Conservation (phyloP, 2,329 filamentous ascomycete species). For the Alternaria incomplexa region DNA sequence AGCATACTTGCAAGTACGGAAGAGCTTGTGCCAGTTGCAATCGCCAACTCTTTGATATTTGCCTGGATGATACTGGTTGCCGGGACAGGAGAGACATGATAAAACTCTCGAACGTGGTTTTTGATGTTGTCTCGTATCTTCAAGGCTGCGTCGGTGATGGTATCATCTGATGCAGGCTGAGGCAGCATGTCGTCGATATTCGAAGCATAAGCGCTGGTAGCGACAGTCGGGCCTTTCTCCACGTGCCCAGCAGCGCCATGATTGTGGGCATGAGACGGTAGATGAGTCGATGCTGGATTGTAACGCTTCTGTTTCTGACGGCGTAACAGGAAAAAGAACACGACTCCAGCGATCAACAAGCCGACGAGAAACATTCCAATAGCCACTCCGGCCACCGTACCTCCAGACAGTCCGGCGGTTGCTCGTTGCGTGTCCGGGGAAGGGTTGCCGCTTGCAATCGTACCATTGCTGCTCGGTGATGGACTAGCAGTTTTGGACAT, state of each 20-base stretch:
- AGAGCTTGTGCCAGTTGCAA: slow-evolving; percentile 12
- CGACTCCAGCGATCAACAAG: slow-evolving; percentile 10
- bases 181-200: slow-evolving; percentile 26
- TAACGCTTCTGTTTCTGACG: background rate
- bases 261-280: no score
- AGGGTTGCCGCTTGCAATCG: no score
- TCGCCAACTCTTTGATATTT: slow-evolving; percentile 10
- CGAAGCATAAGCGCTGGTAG: background rate
- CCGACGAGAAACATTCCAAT: slow-evolving; percentile 27
- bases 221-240: background rate
- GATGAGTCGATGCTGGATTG: no score
- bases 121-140: slow-evolving; percentile 34
- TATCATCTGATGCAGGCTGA: slow-evolving; percentile 29
- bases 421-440: no score
- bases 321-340: background rate
- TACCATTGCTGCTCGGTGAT: no score
- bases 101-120: slow-evolving; percentile 31
- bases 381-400: slow-evolving; percentile 28
- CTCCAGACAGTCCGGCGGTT: no score
- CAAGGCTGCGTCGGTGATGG: slow-evolving; percentile 24
- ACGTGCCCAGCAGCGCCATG: no score
- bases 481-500: no score
- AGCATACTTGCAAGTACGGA: slow-evolving; percentile 3
- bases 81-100: slow-evolving; percentile 13
- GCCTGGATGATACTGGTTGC: slow-evolving; percentile 8